Evolutionary conservation across 1,284 basidiomycete species (phyloP).

Genomic region (Ceratobasidium sp.): DNA sequence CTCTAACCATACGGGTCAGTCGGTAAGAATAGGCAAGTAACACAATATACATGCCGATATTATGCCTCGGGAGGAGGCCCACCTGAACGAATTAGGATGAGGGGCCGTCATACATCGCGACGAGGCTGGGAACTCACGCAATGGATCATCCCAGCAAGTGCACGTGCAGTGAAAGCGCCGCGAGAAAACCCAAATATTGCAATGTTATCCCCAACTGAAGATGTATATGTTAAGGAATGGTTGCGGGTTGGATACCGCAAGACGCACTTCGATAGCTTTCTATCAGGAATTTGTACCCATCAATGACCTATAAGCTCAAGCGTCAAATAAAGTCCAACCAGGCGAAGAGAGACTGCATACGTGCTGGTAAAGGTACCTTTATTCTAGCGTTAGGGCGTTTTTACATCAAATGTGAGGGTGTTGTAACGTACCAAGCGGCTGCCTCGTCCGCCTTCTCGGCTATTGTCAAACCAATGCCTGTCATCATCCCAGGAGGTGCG

Average conservation of each 20-base stretch:
- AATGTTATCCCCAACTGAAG: conserved; percentile 42
- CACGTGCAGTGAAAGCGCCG: conserved; percentile 45
- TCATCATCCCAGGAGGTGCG: conserved; percentile 27
- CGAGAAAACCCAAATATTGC: conserved; percentile 45
- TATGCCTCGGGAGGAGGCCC: conserved; percentile 18
- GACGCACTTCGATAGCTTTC: conserved; percentile 43
- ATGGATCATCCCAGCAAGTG: conserved; percentile 45
- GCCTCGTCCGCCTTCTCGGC: conserved; percentile 32
- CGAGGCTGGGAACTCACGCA: conserved; percentile 8
- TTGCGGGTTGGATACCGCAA: too few relatives aligned
- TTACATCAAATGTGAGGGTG: background rate
- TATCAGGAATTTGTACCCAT: conserved; percentile 47
- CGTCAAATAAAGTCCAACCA: background rate
- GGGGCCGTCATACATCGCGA: background rate
- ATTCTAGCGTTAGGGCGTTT: background rate
- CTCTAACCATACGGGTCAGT: conserved; percentile 21
- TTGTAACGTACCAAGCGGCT: conserved; percentile 36
- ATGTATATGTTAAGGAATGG: background rate
- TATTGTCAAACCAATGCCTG: conserved; percentile 4
- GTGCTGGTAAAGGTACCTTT: conserved; percentile 24
- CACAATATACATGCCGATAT: conserved; percentile 11
- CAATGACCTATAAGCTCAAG: conserved; percentile 44
- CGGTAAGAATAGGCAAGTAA: background rate
- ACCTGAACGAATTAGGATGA: background rate
- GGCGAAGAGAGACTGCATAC: background rate